phyloP scores from a whole-genome alignment of 768 basidiomycete species.

The Phaffia tasmanica region DNA sequence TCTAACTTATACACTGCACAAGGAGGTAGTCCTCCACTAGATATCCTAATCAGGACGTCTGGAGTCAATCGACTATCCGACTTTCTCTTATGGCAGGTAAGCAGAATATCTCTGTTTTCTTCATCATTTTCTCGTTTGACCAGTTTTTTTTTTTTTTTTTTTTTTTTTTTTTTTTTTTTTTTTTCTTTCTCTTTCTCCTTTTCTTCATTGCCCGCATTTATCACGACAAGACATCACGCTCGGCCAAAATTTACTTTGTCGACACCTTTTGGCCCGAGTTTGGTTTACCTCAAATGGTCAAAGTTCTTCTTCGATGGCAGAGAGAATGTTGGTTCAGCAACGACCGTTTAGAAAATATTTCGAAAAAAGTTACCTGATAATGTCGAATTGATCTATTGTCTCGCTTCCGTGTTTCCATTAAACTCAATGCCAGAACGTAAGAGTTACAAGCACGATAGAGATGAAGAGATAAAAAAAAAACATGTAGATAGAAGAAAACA shows the following conservation, averaged over 20 bases:
- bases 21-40: constrained; percentile 52
- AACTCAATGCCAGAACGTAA: not conserved
- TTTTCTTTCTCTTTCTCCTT: not conserved
- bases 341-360: not conserved
- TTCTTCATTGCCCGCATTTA: not conserved
- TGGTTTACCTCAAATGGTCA: constrained; percentile 45
- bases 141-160: constrained; percentile 2
- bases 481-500: not conserved
- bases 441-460: too few relatives aligned
- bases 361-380: not conserved
- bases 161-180: not conserved
- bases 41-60: constrained; percentile 81
- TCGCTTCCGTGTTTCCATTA: not conserved
- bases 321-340: not conserved
- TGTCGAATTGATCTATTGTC: too few relatives aligned
- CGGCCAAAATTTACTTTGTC: constrained; percentile 56
- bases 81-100: constrained; percentile 90
- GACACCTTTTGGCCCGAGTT: constrained; percentile 87
- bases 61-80: constrained; percentile 81
- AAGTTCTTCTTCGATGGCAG: not conserved
- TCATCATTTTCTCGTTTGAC: constrained; percentile 22
- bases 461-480: not conserved
- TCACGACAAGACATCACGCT: not conserved
- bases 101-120: constrained; percentile 30
- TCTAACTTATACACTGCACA: constrained; percentile 21